phyloP scores from a whole-genome alignment of 495 filamentous ascomycete genomes.

The Aspergillus carlsbadensis region DNA sequence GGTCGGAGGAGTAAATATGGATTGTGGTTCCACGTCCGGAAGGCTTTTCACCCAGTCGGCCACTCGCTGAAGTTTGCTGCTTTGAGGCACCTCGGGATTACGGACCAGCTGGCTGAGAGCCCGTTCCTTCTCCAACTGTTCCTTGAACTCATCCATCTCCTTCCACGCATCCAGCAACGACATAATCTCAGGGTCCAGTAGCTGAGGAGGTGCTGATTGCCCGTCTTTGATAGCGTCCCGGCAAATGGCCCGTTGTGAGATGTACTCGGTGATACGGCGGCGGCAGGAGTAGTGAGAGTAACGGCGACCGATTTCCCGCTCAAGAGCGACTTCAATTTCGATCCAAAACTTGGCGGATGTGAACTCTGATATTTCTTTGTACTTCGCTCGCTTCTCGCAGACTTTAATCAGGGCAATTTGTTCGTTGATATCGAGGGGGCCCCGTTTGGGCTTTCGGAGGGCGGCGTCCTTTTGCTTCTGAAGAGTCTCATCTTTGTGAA shows the following conservation, averaged over 20 bases:
- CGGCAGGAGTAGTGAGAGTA: slow-evolving; percentile 28
- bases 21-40: slow-evolving; percentile 14
- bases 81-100: slow-evolving; percentile 3
- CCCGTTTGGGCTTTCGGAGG: slow-evolving; percentile 6
- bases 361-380: slow-evolving; percentile 13
- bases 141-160: slow-evolving; percentile 8
- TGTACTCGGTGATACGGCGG: slow-evolving; percentile 19
- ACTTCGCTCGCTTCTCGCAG: slow-evolving; percentile 12
- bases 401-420: slow-evolving; percentile 20
- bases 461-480: slow-evolving; percentile 3
- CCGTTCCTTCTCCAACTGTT: slow-evolving; percentile 7
- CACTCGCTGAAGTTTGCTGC: slow-evolving; percentile 19
- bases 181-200: slow-evolving; percentile 4
- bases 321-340: slow-evolving; percentile 13
- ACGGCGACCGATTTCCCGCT: slow-evolving; percentile 15
- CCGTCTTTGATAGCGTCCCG: slow-evolving; percentile 8
- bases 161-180: slow-evolving; percentile 15
- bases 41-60: slow-evolving; percentile 22
- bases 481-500: slow-evolving; percentile 11
- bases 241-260: slow-evolving; percentile 13
- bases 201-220: neutral
- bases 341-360: slow-evolving; percentile 22
- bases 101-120: slow-evolving; percentile 1
- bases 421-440: slow-evolving; percentile 17
- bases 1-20: slow-evolving; percentile 9